Base-by-base conservation (phyloP, 495 filamentous ascomycete genomes). In the Poronia punctata region DNA sequence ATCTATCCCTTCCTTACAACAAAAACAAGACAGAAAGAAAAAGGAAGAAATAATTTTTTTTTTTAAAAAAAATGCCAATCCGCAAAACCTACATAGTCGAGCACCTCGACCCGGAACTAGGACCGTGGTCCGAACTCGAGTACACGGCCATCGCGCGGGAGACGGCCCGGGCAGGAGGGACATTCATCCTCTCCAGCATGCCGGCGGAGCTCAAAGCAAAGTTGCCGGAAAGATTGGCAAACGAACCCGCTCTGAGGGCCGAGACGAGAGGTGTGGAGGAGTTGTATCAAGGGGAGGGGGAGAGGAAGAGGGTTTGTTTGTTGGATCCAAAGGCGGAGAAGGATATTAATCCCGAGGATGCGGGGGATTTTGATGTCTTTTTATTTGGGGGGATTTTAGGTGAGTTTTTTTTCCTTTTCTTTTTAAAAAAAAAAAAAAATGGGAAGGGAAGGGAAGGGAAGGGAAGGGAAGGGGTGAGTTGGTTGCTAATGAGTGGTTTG, bases 381-480 rank as follows among this genome's bases (percentile, higher is more conserved):
- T 63, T 98, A 22, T 98, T 97, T 63, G 92, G 92, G 9, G 92
- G 92, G 3, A 98, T 98, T 61, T 67, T 98, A 43, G 90, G 88
- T 93, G 67, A 46, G 79, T 66, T 41, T 38, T 22, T 8, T 25
- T 27, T 16, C 25, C 16, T 33, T 38, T 37, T 12, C 15, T n/a
- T n/a, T n/a, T 18, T 18, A n/a, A n/a, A n/a, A n/a, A n/a, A n/a
- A n/a, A n/a, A n/a, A n/a, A n/a, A n/a, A n/a, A n/a, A n/a, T n/a
- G n/a, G n/a, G 27, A 31, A 0, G 21, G 12, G 25, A 5, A 30
- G 35, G 25, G 24, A 23, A 16, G 31, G 8, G 22, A 8, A n/a
- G 17, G 27, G 11, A 17, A 4, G 34, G 11, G 28, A 23, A 38
- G 23, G 31, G 38, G 32, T 33, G 50, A 43, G 21, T 40, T 36